Evolutionary conservation across 192 early-diverging fungal genomes (phyloP).

Genomic region (Coemansia sp.): DNA sequence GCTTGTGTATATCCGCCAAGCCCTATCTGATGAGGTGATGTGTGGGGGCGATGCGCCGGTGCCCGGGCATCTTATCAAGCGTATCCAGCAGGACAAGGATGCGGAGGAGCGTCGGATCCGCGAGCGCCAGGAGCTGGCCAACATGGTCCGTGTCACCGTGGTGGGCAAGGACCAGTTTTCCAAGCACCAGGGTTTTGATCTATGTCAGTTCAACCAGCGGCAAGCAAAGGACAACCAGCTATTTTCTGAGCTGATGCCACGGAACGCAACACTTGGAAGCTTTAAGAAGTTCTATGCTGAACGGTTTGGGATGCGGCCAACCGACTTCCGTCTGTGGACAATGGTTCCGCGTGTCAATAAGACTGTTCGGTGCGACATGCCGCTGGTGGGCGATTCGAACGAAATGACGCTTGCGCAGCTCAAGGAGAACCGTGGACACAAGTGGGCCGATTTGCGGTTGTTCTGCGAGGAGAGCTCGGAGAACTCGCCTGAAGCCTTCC

Average conservation of each 20-base stretch:
- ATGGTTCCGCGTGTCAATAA: slow-evolving; percentile 89
- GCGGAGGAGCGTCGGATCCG: slow-evolving; percentile 60
- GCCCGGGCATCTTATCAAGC: slow-evolving; percentile 73
- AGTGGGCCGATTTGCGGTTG: slow-evolving; percentile 52
- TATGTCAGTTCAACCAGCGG: slow-evolving; percentile 70
- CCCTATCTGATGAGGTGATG: slow-evolving; percentile 70
- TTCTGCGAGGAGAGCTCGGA: slow-evolving; percentile 49
- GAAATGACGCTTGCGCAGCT: slow-evolving; percentile 40
- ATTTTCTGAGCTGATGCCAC: slow-evolving; percentile 38
- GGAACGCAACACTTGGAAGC: slow-evolving; percentile 32
- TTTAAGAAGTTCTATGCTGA: slow-evolving; percentile 59
- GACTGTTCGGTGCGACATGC: slow-evolving; percentile 83
- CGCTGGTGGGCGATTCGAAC: slow-evolving; percentile 31
- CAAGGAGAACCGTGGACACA: slow-evolving; percentile 28
- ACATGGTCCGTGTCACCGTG: slow-evolving; percentile 57
- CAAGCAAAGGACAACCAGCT: slow-evolving; percentile 41
- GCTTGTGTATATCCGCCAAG: slow-evolving; percentile 94
- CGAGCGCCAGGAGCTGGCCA: slow-evolving; percentile 68
- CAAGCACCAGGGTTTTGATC: slow-evolving; percentile 83
- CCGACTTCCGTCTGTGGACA: slow-evolving; percentile 79
- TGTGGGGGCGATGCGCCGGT: slow-evolving; percentile 70
- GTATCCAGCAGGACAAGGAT: slow-evolving; percentile 67
- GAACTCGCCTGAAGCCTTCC: slow-evolving; percentile 18
- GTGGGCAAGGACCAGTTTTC: slow-evolving; percentile 69
- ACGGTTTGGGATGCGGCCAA: slow-evolving; percentile 47